Evolutionary conservation across 768 basidiomycete genomes (phyloP).

Genomic region (Pholiota microspora): DNA sequence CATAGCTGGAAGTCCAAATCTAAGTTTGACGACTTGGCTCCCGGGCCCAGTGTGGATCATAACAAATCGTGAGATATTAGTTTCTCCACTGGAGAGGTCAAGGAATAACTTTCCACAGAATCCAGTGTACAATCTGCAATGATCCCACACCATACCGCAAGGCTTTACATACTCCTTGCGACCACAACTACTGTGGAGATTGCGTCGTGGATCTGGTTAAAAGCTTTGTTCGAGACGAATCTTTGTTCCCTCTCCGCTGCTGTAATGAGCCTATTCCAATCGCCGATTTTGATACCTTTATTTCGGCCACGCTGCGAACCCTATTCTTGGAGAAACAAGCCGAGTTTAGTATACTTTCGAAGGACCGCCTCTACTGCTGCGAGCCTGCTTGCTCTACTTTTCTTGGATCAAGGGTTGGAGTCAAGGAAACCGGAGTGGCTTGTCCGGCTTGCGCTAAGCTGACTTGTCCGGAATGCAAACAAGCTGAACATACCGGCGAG

Average conservation of each 20-base stretch:
- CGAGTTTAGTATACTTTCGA: slow-evolving; percentile 41
- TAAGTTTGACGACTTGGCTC: background rate
- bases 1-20: background rate
- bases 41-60: background rate
- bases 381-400: slow-evolving; percentile 50
- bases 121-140: slow-evolving; percentile 8
- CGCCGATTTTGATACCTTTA: slow-evolving; percentile 23
- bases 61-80: background rate
- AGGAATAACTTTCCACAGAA: slow-evolving; percentile 9
- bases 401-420: slow-evolving; percentile 37
- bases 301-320: slow-evolving; percentile 21
- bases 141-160: background rate
- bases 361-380: slow-evolving; percentile 50
- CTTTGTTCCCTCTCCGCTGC: slow-evolving; percentile 49
- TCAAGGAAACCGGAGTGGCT: slow-evolving; percentile 15
- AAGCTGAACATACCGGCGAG: slow-evolving; percentile 36
- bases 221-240: slow-evolving; percentile 43
- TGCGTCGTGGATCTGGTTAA: slow-evolving; percentile 42
- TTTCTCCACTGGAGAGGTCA: background rate
- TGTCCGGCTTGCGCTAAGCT: slow-evolving; percentile 38
- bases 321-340: slow-evolving; percentile 37
- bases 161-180: slow-evolving; percentile 38
- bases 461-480: slow-evolving; percentile 51
- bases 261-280: slow-evolving; percentile 37
- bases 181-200: slow-evolving; percentile 41